Evolutionary conservation across 1,139 yeast genomes (phyloP), one percentile per base, ranked within the genome.

Genomic region (Lodderomyces metapsilosis): DNA sequence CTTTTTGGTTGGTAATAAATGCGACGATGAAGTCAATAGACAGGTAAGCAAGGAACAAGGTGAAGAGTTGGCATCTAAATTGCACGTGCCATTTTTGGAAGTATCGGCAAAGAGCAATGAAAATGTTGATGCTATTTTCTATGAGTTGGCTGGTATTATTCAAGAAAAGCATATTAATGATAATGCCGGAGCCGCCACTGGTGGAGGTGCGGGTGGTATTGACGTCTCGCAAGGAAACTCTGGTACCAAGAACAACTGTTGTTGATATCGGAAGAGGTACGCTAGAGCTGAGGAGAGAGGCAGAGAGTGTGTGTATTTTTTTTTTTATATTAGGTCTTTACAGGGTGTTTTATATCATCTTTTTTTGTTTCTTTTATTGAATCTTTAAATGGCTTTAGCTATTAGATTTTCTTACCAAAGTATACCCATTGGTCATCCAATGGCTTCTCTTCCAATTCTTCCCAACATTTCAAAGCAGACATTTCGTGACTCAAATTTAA

Each of bases 71-170:
- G 97, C 98, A n/a, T 75, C 81, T 44, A 92, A 85, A 61, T 76
- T 91, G 53, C 88, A 89, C 42, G 76, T 94, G 43, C 95, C 96
- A 35, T 92, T 92, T 66, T 76, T 92, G 61, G 98, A 92, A 70
- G 94, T 98, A 18, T 82, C 92, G 66, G 98, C 98, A 39, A 92
- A 94, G 74, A 84, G 92, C 42, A 91, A 89, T 57, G 83, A 81
- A 49, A 89, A 91, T 59, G 98, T 92, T 48, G 95, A 88, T 57
- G 88, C 89, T 44, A 84, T 95, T 42, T 92, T 92, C 70, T 83
- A 86, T 66, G 88, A 88, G 53, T 78, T 92, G 58, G 96, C 98
- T n/a, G 80, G 87, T 38, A 74, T 86, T 54, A 88, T 88, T 58
- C 88, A 87, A 68, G 94, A 87, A 44, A 86, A 84, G 61, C 82